Percentiles rank a stretch among this genome's conserved stretches.
phyloP scores from a whole-genome alignment of 257 asterid genomes.

The Anisodus tanguticus region DNA sequence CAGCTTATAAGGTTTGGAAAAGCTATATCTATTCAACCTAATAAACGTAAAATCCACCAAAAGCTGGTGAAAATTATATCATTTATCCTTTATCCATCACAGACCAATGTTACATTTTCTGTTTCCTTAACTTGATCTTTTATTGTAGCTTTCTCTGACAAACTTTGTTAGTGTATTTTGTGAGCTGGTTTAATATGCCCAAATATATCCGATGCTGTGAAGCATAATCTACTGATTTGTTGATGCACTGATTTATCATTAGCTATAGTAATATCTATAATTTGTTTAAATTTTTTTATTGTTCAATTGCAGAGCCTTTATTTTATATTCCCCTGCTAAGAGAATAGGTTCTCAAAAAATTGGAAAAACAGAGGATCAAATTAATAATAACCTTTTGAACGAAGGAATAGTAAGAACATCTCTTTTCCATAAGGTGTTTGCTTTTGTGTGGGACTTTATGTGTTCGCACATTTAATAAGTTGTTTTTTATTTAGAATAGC shows the following conservation, averaged over 20 bases:
- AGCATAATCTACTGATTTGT: slow-evolving; percentile 1
- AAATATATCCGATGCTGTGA: neutral
- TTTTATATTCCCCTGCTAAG: neutral
- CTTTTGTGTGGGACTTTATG: neutral
- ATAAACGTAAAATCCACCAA: neutral
- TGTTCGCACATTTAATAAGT: neutral
- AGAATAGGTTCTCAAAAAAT: neutral
- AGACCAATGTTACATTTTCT: neutral
- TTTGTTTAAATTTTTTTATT: neutral
- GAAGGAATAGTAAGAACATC: neutral
- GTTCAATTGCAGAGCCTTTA: neutral
- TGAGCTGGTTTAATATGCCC: slow-evolving; percentile 21
- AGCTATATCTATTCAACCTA: neutral
- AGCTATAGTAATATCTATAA: neutral
- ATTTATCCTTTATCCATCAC: neutral
- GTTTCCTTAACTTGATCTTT: neutral
- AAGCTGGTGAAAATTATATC: neutral
- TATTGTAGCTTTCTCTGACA: neutral
- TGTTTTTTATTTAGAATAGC: neutral
- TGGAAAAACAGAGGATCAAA: neutral
- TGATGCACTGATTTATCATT: neutral
- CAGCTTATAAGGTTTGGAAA: neutral
- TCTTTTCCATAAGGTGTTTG: neutral
- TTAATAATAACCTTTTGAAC: neutral
- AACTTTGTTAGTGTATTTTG: neutral